Percentiles rank a stretch among this genome's conserved stretches.
phyloP scores from a whole-genome alignment of 192 early-diverging fungal genomes.

The Piromyces finnis region DNA sequence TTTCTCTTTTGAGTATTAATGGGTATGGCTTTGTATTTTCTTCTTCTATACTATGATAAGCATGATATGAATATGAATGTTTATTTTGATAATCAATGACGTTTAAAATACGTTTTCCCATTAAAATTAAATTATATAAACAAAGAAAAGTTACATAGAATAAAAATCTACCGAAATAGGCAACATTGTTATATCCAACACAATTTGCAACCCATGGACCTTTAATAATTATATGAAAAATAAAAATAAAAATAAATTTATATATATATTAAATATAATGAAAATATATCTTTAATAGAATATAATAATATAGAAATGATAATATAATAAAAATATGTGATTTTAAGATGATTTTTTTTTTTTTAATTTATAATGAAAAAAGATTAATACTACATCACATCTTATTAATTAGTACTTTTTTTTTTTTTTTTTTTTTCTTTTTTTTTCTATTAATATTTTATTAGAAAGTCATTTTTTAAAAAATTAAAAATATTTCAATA shows the following conservation, averaged over 20 bases:
- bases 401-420: no score
- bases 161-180: conserved; percentile 66
- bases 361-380: no score
- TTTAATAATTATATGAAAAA: not conserved
- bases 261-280: no score
- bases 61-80: not conserved
- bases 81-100: not conserved
- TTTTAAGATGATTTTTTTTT: no score
- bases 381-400: no score
- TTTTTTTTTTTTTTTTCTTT: no score
- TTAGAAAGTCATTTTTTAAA: no score
- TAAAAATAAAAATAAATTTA: no score
- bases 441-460: no score
- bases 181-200: conserved; percentile 53
- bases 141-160: conserved; percentile 37
- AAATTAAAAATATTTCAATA: not conserved
- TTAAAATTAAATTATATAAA: not conserved
- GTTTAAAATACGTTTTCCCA: not conserved
- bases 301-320: no score
- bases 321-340: no score
- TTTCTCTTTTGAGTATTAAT: not conserved
- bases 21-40: not conserved
- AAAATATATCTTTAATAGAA: no score
- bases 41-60: not conserved
- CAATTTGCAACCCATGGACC: conserved; percentile 81